Base-by-base conservation (phyloP, 345 rosid species). In the Populus alba region DNA sequence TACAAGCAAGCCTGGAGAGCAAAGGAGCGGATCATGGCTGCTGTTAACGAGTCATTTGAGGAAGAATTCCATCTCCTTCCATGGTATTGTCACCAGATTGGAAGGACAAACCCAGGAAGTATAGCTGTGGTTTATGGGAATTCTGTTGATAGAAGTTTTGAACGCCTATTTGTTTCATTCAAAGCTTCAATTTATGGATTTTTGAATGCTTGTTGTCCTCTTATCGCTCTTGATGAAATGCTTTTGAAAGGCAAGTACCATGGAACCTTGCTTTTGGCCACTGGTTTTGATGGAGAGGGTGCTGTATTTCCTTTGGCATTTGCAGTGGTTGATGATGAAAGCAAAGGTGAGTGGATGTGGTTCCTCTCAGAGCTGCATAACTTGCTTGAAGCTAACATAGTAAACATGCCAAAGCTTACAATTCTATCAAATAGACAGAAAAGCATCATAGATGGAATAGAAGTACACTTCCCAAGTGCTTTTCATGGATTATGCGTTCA, bases 1-100 rank as follows among this genome's bases (percentile, higher is more conserved):
- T 96, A 94, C 90, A 96, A 94, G 85, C 99, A 96, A 87, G 99
- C 99, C 41, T 96, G 99, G 99, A 90, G 99, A 47, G 99, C 98
- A 59, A 96, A 96, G 84, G 99, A 80, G 55, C 79, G 79, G 38
- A 29, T 80, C 45, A 70, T 75, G 76, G 79, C 79, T 39, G 23
- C 72, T 51, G 29, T 80, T 53, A 76, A 71, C 25, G 76, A 75
- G 15, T 80, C 83, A 18, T 70, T 80, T 65, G 79, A 63, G 33
- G 76, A 80, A 63, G 83, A 77, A 25, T 70, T 62, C 71, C 66
- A 67, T 23, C 66, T 80, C 7, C 83, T 80, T 53, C 79, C 76
- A 2, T 79, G 35, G 57, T 80, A 80, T 27, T 80, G 83, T 66
- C 71, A 75, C n/a, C 83, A 80, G 27, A 29, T 75, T 51, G 39